Conservation (phyloP, 2,329 filamentous ascomycete genomes). For the Fusarium mundagurra region DNA sequence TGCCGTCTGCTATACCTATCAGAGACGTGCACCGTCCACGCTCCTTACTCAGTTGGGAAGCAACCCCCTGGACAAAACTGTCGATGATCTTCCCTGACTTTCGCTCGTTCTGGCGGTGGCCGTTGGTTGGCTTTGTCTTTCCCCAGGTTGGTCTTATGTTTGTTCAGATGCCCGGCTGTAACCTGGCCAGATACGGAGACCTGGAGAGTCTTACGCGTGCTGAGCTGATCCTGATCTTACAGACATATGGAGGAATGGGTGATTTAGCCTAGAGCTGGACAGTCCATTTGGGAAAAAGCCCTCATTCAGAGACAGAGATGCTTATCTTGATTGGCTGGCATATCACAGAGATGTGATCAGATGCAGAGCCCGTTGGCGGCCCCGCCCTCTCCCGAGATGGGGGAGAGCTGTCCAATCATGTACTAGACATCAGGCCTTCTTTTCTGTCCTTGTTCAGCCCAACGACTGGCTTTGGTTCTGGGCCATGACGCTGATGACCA, state of each 20-base stretch:
- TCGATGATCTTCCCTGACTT: slow-evolving; percentile 34
- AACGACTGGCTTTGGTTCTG: slow-evolving; percentile 9
- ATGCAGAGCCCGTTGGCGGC: slow-evolving; percentile 32
- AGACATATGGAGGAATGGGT: slow-evolving; percentile 5
- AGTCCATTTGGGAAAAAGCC: slow-evolving; percentile 18
- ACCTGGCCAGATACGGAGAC: slow-evolving; percentile 17
- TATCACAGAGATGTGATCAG: slow-evolving; percentile 31
- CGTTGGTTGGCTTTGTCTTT: slow-evolving; percentile 5
- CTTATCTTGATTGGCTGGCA: slow-evolving; percentile 23
- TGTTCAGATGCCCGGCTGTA: slow-evolving; percentile 24
- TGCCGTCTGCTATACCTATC: slow-evolving; percentile 40
- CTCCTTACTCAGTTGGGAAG: slow-evolving; percentile 23
- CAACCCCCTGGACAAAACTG: slow-evolving; percentile 20
- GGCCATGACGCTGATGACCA: slow-evolving; percentile 35
- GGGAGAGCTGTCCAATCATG: slow-evolving; percentile 24
- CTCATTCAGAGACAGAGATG: slow-evolving; percentile 23
- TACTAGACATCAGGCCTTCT: neutral
- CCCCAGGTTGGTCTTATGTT: slow-evolving; percentile 23
- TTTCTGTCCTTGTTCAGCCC: slow-evolving; percentile 10
- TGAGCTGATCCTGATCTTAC: slow-evolving; percentile 12
- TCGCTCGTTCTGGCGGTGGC: slow-evolving; percentile 34
- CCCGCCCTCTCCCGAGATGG: slow-evolving; percentile 32
- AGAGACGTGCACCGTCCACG: slow-evolving; percentile 6
- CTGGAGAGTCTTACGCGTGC: slow-evolving; percentile 14
- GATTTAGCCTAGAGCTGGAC: slow-evolving; percentile 19